Evolutionary conservation across 345 rosid species (phyloP).

Genomic region (Populus alba): DNA sequence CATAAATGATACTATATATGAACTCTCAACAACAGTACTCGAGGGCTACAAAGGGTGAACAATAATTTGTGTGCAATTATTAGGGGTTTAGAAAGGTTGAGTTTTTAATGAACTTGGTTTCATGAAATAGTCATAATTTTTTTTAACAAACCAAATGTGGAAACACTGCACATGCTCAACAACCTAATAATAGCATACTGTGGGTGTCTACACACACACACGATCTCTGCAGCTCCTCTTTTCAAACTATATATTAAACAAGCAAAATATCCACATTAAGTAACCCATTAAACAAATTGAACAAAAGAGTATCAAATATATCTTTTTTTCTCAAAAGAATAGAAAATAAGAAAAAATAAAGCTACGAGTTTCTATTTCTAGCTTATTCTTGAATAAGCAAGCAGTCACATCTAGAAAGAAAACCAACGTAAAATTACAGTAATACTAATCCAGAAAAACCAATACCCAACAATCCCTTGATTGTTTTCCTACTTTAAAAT

Average conservation of each 20-base stretch:
- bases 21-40: not conserved
- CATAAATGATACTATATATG: not conserved
- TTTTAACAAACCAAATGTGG: not conserved
- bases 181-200: conserved; percentile 4
- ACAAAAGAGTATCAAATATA: not conserved
- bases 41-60: not conserved
- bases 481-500: not conserved
- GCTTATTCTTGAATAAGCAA: conserved; percentile 7
- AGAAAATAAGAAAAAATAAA: not conserved
- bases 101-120: not conserved
- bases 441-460: not conserved
- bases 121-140: not conserved
- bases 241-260: not conserved
- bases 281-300: conserved; percentile 10
- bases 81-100: not conserved
- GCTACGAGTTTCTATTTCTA: conserved; percentile 1
- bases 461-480: not conserved
- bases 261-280: conserved; percentile 18
- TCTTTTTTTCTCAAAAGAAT: not conserved
- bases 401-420: conserved; percentile 6
- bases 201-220: too few relatives aligned
- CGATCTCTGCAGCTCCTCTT: not conserved
- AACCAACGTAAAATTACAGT: not conserved
- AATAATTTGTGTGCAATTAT: not conserved
- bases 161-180: not conserved